Evolutionary conservation across 352 stramenopile genomes (phyloP).

Genomic region (Globisporangium cylindrosporum): DNA sequence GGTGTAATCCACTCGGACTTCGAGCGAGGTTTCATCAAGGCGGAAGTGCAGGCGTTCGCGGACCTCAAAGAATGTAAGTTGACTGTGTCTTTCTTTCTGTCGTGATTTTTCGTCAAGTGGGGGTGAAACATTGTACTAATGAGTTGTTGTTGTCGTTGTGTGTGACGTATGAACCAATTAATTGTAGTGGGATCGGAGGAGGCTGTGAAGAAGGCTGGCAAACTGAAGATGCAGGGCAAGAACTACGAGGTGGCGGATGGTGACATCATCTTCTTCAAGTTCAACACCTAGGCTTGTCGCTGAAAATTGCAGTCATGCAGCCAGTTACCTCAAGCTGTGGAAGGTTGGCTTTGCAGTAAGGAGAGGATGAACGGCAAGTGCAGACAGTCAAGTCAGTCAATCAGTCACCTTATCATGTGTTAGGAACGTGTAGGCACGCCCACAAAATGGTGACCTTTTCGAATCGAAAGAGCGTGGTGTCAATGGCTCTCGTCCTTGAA

Average conservation of each 20-base stretch:
- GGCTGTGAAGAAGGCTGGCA: slow-evolving; percentile 87
- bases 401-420: too few relatives aligned
- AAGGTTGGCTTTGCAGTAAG: too few relatives aligned
- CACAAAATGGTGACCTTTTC: too few relatives aligned
- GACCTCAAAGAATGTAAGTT: slow-evolving; percentile 87
- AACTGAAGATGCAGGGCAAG: slow-evolving; percentile 89
- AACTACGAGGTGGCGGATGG: slow-evolving; percentile 86
- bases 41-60: slow-evolving; percentile 84
- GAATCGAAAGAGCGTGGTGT: too few relatives aligned
- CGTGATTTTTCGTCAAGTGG: neutral
- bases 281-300: slow-evolving; percentile 78
- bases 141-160: neutral
- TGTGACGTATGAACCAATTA: neutral
- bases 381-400: too few relatives aligned
- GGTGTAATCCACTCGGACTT: slow-evolving; percentile 99
- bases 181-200: slow-evolving; percentile 76
- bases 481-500: too few relatives aligned
- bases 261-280: slow-evolving; percentile 92
- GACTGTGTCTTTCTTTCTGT: neutral
- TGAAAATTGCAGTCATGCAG: too few relatives aligned
- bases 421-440: too few relatives aligned
- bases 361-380: too few relatives aligned
- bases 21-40: slow-evolving; percentile 99
- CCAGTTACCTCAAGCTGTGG: too few relatives aligned
- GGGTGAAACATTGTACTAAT: neutral